These are phyloP conservation scores for Coemansia pectinata DNA, from an alignment of 192 early-diverging fungal species.

Conservation along the genomic window DNA sequence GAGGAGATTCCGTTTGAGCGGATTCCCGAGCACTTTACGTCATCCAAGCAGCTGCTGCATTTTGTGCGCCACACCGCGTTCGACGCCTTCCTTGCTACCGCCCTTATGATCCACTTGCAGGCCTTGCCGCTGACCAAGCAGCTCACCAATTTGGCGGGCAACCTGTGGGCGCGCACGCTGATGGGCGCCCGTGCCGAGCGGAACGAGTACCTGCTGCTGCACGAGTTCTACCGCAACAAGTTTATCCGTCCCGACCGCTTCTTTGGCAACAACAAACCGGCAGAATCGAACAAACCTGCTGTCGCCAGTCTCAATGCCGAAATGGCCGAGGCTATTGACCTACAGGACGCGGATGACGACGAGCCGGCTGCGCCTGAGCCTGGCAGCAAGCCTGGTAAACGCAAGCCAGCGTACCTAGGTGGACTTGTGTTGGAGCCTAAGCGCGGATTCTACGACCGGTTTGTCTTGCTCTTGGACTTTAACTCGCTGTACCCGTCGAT, in stretches of 20 bases:
- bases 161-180: constrained; percentile 91
- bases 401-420: constrained; percentile 91
- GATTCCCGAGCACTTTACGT: constrained; percentile 67
- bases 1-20: constrained; percentile 84
- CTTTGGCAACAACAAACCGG: constrained; percentile 4
- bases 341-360: constrained; percentile 20
- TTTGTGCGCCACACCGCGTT: constrained; percentile 79
- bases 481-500: constrained; percentile 99
- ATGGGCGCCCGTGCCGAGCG: constrained; percentile 88
- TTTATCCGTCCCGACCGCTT: constrained; percentile 91
- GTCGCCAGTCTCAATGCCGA: constrained; percentile 27
- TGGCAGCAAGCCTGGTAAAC: constrained; percentile 50
- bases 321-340: constrained; percentile 34
- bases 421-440: constrained; percentile 98
- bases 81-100: constrained; percentile 77
- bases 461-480: constrained; percentile 94
- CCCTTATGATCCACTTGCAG: constrained; percentile 89
- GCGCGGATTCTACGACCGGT: constrained; percentile 95
- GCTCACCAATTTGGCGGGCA: constrained; percentile 90
- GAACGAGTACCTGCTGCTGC: constrained; percentile 92
- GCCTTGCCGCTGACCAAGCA: constrained; percentile 89
- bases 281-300: not conserved
- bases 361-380: constrained; percentile 15
- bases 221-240: constrained; percentile 92
- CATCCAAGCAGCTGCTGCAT: constrained; percentile 58